Evolutionary conservation across 306 rosid species (phyloP).

Genomic region (Gynostemma pentaphyllum): DNA sequence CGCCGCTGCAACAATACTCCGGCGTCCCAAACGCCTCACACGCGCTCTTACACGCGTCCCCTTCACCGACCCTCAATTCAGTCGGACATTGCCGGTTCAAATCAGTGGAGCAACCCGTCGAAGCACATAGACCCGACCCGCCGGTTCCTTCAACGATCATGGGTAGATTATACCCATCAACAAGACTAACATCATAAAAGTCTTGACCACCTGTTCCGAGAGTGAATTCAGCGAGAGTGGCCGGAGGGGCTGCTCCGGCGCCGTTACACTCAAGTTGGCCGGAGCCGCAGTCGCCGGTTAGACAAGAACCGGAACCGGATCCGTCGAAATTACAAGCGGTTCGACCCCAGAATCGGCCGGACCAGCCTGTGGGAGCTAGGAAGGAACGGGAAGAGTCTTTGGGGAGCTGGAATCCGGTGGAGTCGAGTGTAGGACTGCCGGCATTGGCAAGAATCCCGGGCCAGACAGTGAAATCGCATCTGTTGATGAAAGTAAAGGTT

Average conservation of each 20-base stretch:
- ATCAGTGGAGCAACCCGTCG: slow-evolving; percentile 79
- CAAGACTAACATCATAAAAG: slow-evolving; percentile 90
- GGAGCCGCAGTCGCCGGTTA: slow-evolving; percentile 90
- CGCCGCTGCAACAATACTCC: slow-evolving; percentile 72
- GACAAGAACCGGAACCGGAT: slow-evolving; percentile 65
- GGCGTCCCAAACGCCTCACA: slow-evolving; percentile 89
- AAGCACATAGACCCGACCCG: slow-evolving; percentile 65
- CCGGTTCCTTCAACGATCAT: slow-evolving; percentile 74
- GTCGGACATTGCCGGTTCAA: slow-evolving; percentile 70
- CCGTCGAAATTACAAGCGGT: slow-evolving; percentile 70
- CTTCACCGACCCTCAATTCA: slow-evolving; percentile 51
- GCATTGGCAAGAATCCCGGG: slow-evolving; percentile 89
- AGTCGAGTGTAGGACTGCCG: slow-evolving; percentile 52
- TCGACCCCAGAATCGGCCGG: slow-evolving; percentile 93
- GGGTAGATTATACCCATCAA: slow-evolving; percentile 83
- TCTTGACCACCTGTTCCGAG: slow-evolving; percentile 82
- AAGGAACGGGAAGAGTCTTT: slow-evolving; percentile 50
- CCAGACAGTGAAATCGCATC: slow-evolving; percentile 80
- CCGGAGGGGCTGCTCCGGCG: slow-evolving; percentile 88
- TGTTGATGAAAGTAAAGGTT: slow-evolving; percentile 67
- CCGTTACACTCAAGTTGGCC: slow-evolving; percentile 72
- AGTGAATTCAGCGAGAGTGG: slow-evolving; percentile 82
- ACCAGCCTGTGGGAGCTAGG: slow-evolving; percentile 91
- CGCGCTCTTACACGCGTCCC: slow-evolving; percentile 92
- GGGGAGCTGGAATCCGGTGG: slow-evolving; percentile 89